phyloP scores from a whole-genome alignment of 2,329 filamentous ascomycete genomes.

The Trichoderma atrobrunneum region DNA sequence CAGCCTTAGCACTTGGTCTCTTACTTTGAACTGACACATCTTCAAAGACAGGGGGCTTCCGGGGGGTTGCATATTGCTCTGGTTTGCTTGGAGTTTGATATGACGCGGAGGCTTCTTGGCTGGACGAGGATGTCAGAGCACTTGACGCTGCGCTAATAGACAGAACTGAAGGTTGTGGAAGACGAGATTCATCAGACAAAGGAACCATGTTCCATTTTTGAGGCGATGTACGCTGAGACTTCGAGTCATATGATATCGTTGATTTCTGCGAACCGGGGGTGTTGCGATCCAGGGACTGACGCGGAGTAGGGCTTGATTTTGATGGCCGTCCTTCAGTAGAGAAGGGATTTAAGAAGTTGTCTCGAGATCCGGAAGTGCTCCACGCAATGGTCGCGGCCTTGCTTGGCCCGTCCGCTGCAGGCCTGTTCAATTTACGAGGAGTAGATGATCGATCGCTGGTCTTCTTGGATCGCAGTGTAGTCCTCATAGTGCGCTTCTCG shows the following conservation, averaged over 20 bases:
- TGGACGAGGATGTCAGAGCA: slow-evolving; percentile 41
- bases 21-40: background rate
- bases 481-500: slow-evolving; percentile 61
- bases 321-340: slow-evolving; percentile 27
- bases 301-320: slow-evolving; percentile 24
- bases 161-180: slow-evolving; percentile 42
- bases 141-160: slow-evolving; percentile 57
- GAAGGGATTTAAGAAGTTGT: slow-evolving; percentile 30
- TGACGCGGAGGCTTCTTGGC: slow-evolving; percentile 25
- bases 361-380: slow-evolving; percentile 45
- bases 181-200: slow-evolving; percentile 27
- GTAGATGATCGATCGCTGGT: slow-evolving; percentile 43
- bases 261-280: slow-evolving; percentile 48
- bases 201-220: slow-evolving; percentile 41
- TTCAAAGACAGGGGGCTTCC: background rate
- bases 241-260: slow-evolving; percentile 39
- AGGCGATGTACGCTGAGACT: slow-evolving; percentile 28
- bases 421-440: slow-evolving; percentile 41
- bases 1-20: background rate
- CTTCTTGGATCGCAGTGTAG: slow-evolving; percentile 55
- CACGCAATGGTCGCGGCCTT: slow-evolving; percentile 65
- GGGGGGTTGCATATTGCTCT: background rate
- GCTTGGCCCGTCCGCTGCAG: slow-evolving; percentile 53
- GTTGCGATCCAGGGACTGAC: slow-evolving; percentile 32
- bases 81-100: background rate